phyloP scores from a whole-genome alignment of 2,329 filamentous ascomycete species.

The Aotearoamyces nothofagi region DNA sequence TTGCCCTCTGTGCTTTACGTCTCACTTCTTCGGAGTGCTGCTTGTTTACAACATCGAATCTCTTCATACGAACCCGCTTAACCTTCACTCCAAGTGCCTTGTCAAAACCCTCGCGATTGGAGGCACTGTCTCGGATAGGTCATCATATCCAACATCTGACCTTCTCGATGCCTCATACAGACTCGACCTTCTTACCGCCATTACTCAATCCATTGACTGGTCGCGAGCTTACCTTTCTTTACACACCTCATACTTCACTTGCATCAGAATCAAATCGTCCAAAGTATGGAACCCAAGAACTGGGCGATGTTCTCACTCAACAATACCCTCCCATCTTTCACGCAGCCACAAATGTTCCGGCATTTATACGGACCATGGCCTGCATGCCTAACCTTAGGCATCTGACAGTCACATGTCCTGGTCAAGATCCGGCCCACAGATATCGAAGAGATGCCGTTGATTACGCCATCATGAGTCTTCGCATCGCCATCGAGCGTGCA shows the following conservation, averaged over 20 bases:
- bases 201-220: conserved; percentile 65
- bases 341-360: conserved; percentile 72
- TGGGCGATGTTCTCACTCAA: conserved; percentile 67
- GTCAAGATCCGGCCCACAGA: conserved; percentile 50
- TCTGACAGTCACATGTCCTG: conserved; percentile 62
- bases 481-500: conserved; percentile 66
- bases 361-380: conserved; percentile 63
- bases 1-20: conserved; percentile 39
- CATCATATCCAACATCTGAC: conserved; percentile 64
- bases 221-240: conserved; percentile 65
- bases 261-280: conserved; percentile 45
- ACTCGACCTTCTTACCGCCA: conserved; percentile 73
- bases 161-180: conserved; percentile 62
- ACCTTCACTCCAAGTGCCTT: conserved; percentile 64
- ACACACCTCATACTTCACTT: conserved; percentile 59
- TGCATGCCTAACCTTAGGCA: conserved; percentile 56
- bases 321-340: conserved; percentile 86
- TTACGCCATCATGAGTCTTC: conserved; percentile 76
- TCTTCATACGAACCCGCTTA: conserved; percentile 54
- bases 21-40: conserved; percentile 56
- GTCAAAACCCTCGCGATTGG: conserved; percentile 55
- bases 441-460: conserved; percentile 70
- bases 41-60: conserved; percentile 49
- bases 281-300: conserved; percentile 58
- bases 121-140: conserved; percentile 64